Evolutionary conservation across 169 alveolate genomes (phyloP).

Genomic region (Cryptosporidium viatorum): DNA sequence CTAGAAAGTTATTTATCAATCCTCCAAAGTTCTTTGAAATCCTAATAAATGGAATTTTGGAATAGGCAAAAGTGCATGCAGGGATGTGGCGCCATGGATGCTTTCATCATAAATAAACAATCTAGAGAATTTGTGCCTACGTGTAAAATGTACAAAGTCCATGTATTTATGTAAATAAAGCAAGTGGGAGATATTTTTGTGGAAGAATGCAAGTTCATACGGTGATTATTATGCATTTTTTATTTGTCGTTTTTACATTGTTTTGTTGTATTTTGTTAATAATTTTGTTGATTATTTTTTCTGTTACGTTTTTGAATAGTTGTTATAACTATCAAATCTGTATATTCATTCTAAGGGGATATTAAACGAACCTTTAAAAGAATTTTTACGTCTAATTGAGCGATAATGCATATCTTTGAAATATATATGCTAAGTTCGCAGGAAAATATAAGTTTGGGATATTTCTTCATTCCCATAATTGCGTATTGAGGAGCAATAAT

Average conservation of each 20-base stretch:
- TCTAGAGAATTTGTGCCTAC: background rate
- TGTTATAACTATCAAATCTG: background rate
- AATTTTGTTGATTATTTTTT: background rate
- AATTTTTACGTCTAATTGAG: background rate
- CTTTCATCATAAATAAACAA: background rate
- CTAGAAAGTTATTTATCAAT: background rate
- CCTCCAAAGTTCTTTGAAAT: background rate
- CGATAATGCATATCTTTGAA: conserved; percentile 11
- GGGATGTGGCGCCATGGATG: background rate
- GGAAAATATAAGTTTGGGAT: background rate
- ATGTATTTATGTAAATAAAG: background rate
- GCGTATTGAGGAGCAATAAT: background rate
- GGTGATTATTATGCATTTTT: background rate
- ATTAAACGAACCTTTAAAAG: background rate
- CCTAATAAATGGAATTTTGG: background rate
- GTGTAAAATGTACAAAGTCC: background rate
- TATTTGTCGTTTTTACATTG: background rate
- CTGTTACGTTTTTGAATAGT: background rate
- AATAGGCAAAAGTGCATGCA: background rate
- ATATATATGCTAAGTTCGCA: conserved; percentile 17
- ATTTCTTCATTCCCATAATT: background rate
- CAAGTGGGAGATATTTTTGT: background rate
- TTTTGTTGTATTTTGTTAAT: background rate
- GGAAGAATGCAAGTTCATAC: background rate
- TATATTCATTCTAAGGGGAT: background rate